Evolutionary conservation across 1,284 basidiomycete species (phyloP).

Genomic region (Ustilago trichophora): DNA sequence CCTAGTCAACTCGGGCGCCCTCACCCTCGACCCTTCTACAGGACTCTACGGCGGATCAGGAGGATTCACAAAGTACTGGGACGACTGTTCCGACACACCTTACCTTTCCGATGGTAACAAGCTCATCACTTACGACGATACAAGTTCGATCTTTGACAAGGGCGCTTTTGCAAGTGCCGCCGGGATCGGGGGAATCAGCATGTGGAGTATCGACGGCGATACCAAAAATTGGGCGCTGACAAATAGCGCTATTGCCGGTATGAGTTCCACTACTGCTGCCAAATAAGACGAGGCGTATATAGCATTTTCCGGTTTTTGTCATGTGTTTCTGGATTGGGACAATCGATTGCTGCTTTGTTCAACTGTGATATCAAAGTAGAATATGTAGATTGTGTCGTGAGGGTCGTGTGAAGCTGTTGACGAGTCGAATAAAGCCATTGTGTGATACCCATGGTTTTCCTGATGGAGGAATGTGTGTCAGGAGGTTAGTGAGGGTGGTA

Average conservation of each 20-base stretch:
- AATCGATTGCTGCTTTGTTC: neutral
- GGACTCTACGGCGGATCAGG: slow-evolving; percentile 30
- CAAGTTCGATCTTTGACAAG: slow-evolving; percentile 54
- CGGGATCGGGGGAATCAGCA: slow-evolving; percentile 50
- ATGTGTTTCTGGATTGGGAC: too few relatives aligned
- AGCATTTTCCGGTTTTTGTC: too few relatives aligned
- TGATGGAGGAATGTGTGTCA: too few relatives aligned
- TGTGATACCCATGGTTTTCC: too few relatives aligned
- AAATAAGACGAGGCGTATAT: too few relatives aligned
- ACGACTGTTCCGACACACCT: slow-evolving; percentile 59
- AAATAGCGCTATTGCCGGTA: slow-evolving; percentile 39
- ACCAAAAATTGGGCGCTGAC: slow-evolving; percentile 40
- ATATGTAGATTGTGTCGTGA: too few relatives aligned
- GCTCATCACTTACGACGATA: slow-evolving; percentile 61
- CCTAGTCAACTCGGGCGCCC: slow-evolving; percentile 44
- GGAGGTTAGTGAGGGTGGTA: too few relatives aligned
- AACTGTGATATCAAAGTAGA: too few relatives aligned
- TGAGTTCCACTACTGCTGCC: slow-evolving; percentile 19
- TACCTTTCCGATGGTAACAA: slow-evolving; percentile 44
- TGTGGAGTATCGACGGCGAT: slow-evolving; percentile 60
- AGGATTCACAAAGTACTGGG: slow-evolving; percentile 58
- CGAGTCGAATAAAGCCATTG: too few relatives aligned
- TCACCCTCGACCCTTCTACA: slow-evolving; percentile 25
- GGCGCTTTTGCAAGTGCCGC: slow-evolving; percentile 49
- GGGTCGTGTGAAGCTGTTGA: too few relatives aligned